Base-by-base conservation (phyloP, 2,329 filamentous ascomycete species). In the Fusarium pseudonygamai region DNA sequence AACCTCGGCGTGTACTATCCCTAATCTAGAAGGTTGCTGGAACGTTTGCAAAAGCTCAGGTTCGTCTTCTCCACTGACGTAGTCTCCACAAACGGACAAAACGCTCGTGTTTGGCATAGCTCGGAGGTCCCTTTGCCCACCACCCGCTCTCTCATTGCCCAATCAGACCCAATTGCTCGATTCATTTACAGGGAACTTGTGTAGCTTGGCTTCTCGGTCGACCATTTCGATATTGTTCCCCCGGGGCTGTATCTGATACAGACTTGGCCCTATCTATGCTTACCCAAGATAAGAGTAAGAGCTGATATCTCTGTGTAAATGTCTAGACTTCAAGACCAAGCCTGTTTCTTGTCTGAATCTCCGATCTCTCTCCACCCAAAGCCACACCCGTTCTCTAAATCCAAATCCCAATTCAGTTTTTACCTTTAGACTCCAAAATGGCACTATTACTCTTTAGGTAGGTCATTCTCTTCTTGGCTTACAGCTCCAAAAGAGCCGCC, bases 11-110 rank as follows among this genome's bases (percentile, higher is more conserved):
- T 49, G 64, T 61, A 46, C 76, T 67, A 71, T 67, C 22, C 76
- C 76, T 63, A n/a, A 72, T 78, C 58, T 69, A 73, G 76, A 74
- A 78, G 76, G 76, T 77, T 77, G 69, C 74, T 75, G 76, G 75
- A 78, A 78, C 76, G 71, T 77, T 70, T 75, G 65, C 45, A 45
- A 62, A 40, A 43, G 63, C 50, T 53, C 34, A 28, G 24, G 14
- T 39, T 39, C 10, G 18, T 22, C 24, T 45, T 36, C 64, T 62
- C 65, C 64, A 68, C 64, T 68, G 64, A 68, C 65, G 47, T 68
- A 36, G 52, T 45, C 72, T 43, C 66, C 69, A 73, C 70, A 52
- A 32, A 60, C 71, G 71, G 71, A 73, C 43, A 40, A 58, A 24
- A 15, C 24, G 45, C 49, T 66, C 65, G 39, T 12, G 6, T 28